These are phyloP conservation scores for Xanthoceras sorbifolium DNA, from an alignment of 345 rosid genomes.

Conservation along the genomic window DNA sequence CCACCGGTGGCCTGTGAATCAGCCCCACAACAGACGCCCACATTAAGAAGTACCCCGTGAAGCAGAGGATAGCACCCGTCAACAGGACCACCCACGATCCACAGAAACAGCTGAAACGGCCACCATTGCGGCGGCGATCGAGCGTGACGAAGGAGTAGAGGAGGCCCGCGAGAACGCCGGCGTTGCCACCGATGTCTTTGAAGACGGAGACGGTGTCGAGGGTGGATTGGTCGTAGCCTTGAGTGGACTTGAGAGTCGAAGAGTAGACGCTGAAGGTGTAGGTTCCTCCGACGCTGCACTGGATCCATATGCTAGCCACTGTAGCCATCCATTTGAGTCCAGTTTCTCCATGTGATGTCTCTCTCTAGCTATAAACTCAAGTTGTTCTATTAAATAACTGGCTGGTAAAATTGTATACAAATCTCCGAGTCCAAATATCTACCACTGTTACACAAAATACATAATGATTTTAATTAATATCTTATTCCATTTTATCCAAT, in stretches of 20 bases:
- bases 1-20: constrained; percentile 43
- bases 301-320: constrained; percentile 78
- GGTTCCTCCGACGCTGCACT: constrained; percentile 57
- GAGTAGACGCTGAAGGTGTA: constrained; percentile 82
- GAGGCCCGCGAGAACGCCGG: constrained; percentile 62
- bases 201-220: constrained; percentile 73
- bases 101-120: neutral
- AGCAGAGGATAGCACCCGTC: constrained; percentile 55
- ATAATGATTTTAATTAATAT: too few species aligned
- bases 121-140: neutral
- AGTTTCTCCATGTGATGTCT: constrained; percentile 16
- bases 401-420: too few species aligned
- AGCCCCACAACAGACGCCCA: constrained; percentile 68
- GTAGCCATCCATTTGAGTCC: constrained; percentile 59
- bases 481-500: too few species aligned
- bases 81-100: constrained; percentile 72
- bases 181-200: constrained; percentile 69
- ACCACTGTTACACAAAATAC: too few species aligned
- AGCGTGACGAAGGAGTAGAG: constrained; percentile 45
- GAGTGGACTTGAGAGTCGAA: constrained; percentile 57
- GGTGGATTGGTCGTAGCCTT: constrained; percentile 67
- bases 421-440: too few species aligned
- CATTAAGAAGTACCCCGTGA: constrained; percentile 60
- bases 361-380: too few species aligned
- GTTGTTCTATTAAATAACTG: too few species aligned